Base-by-base conservation (phyloP, 257 asterid species). In the Cruciata laevipes region DNA sequence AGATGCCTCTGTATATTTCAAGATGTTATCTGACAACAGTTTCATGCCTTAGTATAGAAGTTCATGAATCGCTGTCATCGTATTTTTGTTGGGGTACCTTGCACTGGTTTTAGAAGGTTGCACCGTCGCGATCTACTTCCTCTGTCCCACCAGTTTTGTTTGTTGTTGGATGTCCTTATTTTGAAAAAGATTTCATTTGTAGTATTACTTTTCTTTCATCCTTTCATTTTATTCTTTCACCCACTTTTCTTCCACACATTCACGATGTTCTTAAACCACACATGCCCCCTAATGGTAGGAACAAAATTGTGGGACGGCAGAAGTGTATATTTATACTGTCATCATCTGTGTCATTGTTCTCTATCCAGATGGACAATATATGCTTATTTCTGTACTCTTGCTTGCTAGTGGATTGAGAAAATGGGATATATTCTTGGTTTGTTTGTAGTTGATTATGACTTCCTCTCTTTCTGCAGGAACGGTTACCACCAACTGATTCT, bases 401-500 rank as follows among this genome's bases (percentile, higher is more conserved):
- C 13, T 23, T 23, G 6, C 6, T 23, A 12, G 9, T 24, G 16
- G 32, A 14, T 1, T 37, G 12, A 5, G 20, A 1, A 67, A 23
- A 23, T n/a, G 44, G 2, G 33, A 5, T 38, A 17, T 60, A 30
- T 33, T 44, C 7, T 30, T 11, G 31, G 59, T 7, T 58, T 6
- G 24, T 9, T 57, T 35, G 12, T 14, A 21, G 38, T 70, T 38
- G 52, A 61, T 25, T 60, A 40, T n/a, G 42, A 40, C 67, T 24
- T 59, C 18, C 6, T 59, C 56, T 51, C 16, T 27, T 64, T 76
- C 52, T 63, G 71, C 89, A 93, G 99, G 97, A 85, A 69, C 85
- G 78, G 85, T 80, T 93, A 66, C 99, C 99, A 68, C 97, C 97
- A 66, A 93, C 97, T 6, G 99, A 93, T 80, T 93, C 99, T 3